Conservation (phyloP, 1,284 basidiomycete genomes). For the Taiwanofungus camphoratus region DNA sequence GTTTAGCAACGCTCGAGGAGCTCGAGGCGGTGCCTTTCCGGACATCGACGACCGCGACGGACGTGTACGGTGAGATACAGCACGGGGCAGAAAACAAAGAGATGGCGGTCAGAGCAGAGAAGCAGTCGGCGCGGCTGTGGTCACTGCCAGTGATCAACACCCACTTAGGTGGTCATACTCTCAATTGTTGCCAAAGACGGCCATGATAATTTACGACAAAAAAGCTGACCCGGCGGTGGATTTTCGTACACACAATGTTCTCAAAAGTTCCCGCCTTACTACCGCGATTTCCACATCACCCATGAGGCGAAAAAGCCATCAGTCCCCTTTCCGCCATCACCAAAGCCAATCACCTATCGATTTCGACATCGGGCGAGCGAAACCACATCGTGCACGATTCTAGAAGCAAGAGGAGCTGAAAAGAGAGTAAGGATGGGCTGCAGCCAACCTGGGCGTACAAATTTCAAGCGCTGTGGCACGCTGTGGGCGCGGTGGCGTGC, state of each 20-base stretch:
- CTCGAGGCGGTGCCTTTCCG: constrained; percentile 68
- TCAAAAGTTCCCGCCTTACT: not conserved
- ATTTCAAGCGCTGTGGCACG: too few relatives aligned
- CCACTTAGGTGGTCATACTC: too few relatives aligned
- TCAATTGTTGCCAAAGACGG: too few relatives aligned
- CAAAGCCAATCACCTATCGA: too few relatives aligned
- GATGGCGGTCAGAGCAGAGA: constrained; percentile 6
- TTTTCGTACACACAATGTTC: not conserved
- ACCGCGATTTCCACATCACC: not conserved
- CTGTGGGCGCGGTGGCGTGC: too few relatives aligned
- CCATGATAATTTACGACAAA: too few relatives aligned
- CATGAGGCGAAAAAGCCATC: not conserved
- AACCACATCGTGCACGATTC: too few relatives aligned
- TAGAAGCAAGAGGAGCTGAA: too few relatives aligned
- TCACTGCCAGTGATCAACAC: constrained; percentile 1
- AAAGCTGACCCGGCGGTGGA: not conserved
- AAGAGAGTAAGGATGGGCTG: too few relatives aligned
- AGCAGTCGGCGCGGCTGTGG: constrained; percentile 1
- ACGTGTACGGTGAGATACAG: not conserved
- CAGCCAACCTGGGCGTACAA: too few relatives aligned
- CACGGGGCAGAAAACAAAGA: not conserved
- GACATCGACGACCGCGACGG: constrained; percentile 40
- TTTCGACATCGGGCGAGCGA: too few relatives aligned
- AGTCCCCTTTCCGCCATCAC: not conserved
- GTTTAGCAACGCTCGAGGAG: constrained; percentile 59